phyloP scores from a whole-genome alignment of 805 yeast genomes.

The Isabelozyma pseudorhagii region DNA sequence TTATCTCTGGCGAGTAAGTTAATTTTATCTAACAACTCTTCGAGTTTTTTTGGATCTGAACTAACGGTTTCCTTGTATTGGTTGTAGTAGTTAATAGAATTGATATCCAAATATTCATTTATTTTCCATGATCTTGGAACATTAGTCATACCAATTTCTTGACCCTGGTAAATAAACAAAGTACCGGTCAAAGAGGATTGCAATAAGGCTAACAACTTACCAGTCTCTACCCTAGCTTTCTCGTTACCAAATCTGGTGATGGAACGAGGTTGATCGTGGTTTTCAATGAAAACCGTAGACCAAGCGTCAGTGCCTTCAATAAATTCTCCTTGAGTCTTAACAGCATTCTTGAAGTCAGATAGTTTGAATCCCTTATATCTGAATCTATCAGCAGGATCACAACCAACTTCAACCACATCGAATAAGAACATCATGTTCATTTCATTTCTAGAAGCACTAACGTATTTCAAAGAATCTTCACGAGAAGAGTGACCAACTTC shows the following conservation, averaged over 20 bases:
- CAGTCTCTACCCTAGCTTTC: constrained; percentile 34
- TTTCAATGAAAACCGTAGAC: constrained; percentile 54
- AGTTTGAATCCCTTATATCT: constrained; percentile 28
- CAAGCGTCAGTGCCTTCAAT: constrained; percentile 53
- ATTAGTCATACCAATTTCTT: constrained; percentile 57
- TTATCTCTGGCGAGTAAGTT: constrained; percentile 47
- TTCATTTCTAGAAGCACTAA: constrained; percentile 34
- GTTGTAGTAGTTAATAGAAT: constrained; percentile 41
- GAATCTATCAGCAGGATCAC: constrained; percentile 33
- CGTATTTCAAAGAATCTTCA: constrained; percentile 43
- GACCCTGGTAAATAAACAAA: constrained; percentile 57
- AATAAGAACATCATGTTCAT: constrained; percentile 36
- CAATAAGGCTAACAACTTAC: constrained; percentile 48
- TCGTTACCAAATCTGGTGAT: constrained; percentile 51
- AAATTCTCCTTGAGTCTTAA: constrained; percentile 31
- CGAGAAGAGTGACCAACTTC: constrained; percentile 46
- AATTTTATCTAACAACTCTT: constrained; percentile 28
- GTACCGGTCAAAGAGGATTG: constrained; percentile 51
- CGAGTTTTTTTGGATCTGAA: constrained; percentile 20
- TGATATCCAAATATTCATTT: constrained; percentile 50
- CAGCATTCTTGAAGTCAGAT: constrained; percentile 40
- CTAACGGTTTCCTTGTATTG: constrained; percentile 24
- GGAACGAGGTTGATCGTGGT: constrained; percentile 58
- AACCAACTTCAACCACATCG: constrained; percentile 35
- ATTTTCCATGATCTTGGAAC: constrained; percentile 45